Conservation (phyloP, 139 green algal genomes). For the Ettlia oleoabundans region DNA sequence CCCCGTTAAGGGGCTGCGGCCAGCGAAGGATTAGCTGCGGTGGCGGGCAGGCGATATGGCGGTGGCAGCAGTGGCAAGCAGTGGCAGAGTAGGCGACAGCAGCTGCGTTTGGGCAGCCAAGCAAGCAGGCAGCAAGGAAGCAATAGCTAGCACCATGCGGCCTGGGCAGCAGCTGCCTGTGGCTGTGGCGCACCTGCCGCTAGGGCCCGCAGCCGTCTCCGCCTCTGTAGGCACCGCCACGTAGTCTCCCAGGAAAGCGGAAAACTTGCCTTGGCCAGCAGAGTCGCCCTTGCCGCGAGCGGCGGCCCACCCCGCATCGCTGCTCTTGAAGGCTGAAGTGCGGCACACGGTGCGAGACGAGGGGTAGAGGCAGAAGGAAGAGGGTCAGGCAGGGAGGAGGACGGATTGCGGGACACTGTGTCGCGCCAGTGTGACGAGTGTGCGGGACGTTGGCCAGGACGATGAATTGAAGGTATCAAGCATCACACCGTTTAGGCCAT, state of each 20-base stretch:
- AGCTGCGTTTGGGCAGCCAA: background rate
- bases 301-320: slow-evolving; percentile 18
- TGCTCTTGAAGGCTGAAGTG: slow-evolving; percentile 51
- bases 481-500: no score
- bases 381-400: no score
- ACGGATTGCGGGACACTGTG: no score
- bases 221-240: slow-evolving; percentile 27
- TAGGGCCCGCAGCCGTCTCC: background rate
- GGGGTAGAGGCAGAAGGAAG: no score
- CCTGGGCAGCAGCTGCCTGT: no score
- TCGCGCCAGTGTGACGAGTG: no score
- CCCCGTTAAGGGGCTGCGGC: background rate
- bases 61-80: background rate
- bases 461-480: no score
- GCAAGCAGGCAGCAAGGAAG: background rate
- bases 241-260: slow-evolving; percentile 62
- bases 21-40: slow-evolving; percentile 26
- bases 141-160: background rate
- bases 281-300: background rate
- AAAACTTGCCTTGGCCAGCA: slow-evolving; percentile 33
- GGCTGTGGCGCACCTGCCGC: background rate
- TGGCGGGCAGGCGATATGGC: background rate
- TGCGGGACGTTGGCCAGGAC: no score
- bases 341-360: background rate
- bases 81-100: background rate